These are phyloP conservation scores for Phalaenopsis equestris DNA, from an alignment of 106 monocot genomes.

Conservation along the genomic window DNA sequence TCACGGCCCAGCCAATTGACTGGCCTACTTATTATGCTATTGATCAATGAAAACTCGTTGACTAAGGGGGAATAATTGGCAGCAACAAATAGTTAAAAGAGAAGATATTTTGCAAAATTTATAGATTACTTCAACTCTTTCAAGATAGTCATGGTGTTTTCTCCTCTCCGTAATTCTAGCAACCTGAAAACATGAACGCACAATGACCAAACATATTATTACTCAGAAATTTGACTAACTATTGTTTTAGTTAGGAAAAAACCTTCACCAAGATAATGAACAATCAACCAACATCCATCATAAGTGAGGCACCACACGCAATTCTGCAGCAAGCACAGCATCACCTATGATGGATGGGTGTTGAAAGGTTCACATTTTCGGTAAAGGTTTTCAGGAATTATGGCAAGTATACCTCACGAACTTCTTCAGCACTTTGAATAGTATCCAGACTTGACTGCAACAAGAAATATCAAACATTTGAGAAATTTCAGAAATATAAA, in stretches of 20 bases:
- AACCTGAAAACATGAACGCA: constrained; percentile 36
- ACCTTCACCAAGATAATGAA: not conserved
- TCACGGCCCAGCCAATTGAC: no score
- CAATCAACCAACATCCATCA: not conserved
- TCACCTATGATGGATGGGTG: not conserved
- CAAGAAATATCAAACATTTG: constrained; percentile 4
- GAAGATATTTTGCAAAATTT: not conserved
- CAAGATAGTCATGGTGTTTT: constrained; percentile 61
- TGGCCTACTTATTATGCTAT: not conserved
- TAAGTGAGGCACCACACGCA: not conserved
- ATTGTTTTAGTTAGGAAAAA: not conserved
- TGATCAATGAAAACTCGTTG: not conserved
- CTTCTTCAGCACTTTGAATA: constrained; percentile 62
- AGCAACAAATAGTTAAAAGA: not conserved
- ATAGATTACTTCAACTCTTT: constrained; percentile 66
- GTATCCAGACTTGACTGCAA: constrained; percentile 79
- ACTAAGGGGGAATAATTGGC: not conserved
- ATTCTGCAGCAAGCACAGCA: not conserved
- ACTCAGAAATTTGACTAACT: not conserved
- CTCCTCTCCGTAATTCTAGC: constrained; percentile 47
- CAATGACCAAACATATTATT: not conserved
- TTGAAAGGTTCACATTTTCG: not conserved
- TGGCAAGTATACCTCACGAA: constrained; percentile 60
- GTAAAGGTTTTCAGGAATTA: not conserved
- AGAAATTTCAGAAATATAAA: not conserved